phyloP scores from a whole-genome alignment of 805 yeast genomes.

The Candida parachauliodes region DNA sequence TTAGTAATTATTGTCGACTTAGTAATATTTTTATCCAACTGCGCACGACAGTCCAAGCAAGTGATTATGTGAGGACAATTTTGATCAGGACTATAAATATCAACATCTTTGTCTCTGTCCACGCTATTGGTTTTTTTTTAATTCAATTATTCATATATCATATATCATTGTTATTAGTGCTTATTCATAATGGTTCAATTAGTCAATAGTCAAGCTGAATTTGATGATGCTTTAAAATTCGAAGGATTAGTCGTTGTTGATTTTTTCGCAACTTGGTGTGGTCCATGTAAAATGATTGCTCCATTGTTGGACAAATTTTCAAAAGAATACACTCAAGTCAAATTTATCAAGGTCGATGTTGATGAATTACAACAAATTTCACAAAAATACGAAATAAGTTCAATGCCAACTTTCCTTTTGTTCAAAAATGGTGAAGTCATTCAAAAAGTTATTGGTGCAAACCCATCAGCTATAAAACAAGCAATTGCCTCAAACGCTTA shows the following conservation, averaged over 20 bases:
- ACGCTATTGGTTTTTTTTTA: no score
- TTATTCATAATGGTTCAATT: slow-evolving; percentile 38
- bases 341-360: slow-evolving; percentile 88
- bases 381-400: slow-evolving; percentile 52
- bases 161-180: no score
- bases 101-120: no score
- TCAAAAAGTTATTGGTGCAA: slow-evolving; percentile 83
- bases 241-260: slow-evolving; percentile 85
- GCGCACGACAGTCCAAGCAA: no score
- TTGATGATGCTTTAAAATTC: slow-evolving; percentile 57
- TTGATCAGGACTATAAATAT: no score
- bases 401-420: slow-evolving; percentile 65
- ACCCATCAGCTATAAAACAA: slow-evolving; percentile 78
- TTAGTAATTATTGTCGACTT: no score
- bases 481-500: slow-evolving; percentile 54
- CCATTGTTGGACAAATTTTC: slow-evolving; percentile 87
- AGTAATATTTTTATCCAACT: no score
- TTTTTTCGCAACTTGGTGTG: slow-evolving; percentile 98
- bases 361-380: slow-evolving; percentile 80
- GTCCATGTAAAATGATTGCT: slow-evolving; percentile 97
- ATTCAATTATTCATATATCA: no score
- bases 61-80: no score
- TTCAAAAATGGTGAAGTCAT: slow-evolving; percentile 81
- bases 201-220: slow-evolving; percentile 46
- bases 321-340: slow-evolving; percentile 58